Conservation (phyloP, 768 basidiomycete species). For the Boletus rufocinnamomeus region DNA sequence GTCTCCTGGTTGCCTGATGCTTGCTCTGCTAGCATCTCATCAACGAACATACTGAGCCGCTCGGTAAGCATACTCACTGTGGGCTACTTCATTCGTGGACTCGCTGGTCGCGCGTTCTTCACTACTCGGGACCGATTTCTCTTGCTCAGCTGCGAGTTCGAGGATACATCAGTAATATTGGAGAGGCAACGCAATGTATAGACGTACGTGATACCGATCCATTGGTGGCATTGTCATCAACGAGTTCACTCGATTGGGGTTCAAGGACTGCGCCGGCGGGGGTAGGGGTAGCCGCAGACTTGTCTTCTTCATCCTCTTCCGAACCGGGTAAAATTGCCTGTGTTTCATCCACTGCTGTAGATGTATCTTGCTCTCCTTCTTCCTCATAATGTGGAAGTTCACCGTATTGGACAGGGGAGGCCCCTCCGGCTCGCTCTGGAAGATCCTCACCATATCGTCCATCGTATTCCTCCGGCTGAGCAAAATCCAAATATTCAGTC, state of each 20-base stretch:
- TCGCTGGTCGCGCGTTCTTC: constrained; percentile 6
- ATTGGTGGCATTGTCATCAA: neutral
- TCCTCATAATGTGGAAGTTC: constrained; percentile 27
- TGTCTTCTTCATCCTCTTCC: constrained; percentile 19
- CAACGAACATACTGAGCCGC: neutral
- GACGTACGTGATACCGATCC: constrained; percentile 13
- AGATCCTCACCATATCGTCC: constrained; percentile 39
- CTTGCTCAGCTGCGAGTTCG: constrained; percentile 12
- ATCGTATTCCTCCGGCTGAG: constrained; percentile 38
- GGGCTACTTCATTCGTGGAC: constrained; percentile 1
- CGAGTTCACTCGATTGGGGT: constrained; percentile 1
- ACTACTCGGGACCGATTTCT: neutral
- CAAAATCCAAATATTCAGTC: constrained; percentile 36
- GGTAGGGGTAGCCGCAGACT: constrained; percentile 18
- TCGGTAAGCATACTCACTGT: constrained; percentile 13
- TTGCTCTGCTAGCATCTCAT: constrained; percentile 9
- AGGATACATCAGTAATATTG: constrained; percentile 1
- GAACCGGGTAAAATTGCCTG: constrained; percentile 10
- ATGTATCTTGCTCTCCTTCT: constrained; percentile 25
- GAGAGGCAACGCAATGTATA: neutral
- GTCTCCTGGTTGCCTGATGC: constrained; percentile 16
- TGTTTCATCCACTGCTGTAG: constrained; percentile 22
- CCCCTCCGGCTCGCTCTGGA: constrained; percentile 30
- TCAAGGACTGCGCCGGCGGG: constrained; percentile 11
- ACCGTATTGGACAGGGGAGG: constrained; percentile 15